These are phyloP conservation scores for Diaporthe ilicicola DNA, from an alignment of 2,329 filamentous ascomycete genomes.

Conservation along the genomic window DNA sequence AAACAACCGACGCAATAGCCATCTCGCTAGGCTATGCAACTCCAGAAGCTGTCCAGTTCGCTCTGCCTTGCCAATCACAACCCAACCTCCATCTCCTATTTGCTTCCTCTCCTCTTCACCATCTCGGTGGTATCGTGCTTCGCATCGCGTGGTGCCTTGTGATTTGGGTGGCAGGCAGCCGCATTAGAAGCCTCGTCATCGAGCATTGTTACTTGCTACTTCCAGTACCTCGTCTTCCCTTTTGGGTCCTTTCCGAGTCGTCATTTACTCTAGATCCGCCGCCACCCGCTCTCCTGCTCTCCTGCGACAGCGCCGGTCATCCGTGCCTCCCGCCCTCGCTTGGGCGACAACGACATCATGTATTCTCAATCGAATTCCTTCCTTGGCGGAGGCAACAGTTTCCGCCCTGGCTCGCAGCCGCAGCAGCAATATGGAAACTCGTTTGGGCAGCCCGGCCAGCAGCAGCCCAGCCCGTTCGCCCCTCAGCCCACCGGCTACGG, in stretches of 20 bases:
- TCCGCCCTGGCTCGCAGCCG: conserved; percentile 70
- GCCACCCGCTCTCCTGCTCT: conserved; percentile 5
- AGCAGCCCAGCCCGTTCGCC: conserved; percentile 63
- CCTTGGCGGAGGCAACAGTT: conserved; percentile 79
- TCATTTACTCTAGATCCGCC: conserved; percentile 29
- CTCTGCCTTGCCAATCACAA: conserved; percentile 27
- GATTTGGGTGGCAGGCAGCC: conserved; percentile 26
- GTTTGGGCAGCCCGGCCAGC: conserved; percentile 48
- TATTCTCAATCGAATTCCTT: conserved; percentile 91
- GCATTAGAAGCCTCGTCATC: conserved; percentile 22
- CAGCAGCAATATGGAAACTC: conserved; percentile 57
- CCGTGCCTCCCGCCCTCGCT: background rate
- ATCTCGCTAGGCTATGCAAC: conserved; percentile 23
- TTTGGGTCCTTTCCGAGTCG: conserved; percentile 16
- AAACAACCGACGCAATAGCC: conserved; percentile 23
- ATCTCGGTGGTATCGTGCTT: conserved; percentile 9
- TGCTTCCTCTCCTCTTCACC: conserved; percentile 5
- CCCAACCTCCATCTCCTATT: conserved; percentile 25
- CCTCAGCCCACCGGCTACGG: conserved; percentile 69
- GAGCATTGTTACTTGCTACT: conserved; percentile 15
- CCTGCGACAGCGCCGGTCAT: conserved; percentile 6
- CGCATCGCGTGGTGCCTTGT: conserved; percentile 24
- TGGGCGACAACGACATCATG: conserved; percentile 61
- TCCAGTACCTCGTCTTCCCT: conserved; percentile 20
- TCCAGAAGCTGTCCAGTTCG: conserved; percentile 24